Percentiles rank a stretch among this genome's conserved stretches.
Evolutionary conservation across 2,329 filamentous ascomycete genomes (phyloP).

Genomic region (Tolypocladium pustulatum): DNA sequence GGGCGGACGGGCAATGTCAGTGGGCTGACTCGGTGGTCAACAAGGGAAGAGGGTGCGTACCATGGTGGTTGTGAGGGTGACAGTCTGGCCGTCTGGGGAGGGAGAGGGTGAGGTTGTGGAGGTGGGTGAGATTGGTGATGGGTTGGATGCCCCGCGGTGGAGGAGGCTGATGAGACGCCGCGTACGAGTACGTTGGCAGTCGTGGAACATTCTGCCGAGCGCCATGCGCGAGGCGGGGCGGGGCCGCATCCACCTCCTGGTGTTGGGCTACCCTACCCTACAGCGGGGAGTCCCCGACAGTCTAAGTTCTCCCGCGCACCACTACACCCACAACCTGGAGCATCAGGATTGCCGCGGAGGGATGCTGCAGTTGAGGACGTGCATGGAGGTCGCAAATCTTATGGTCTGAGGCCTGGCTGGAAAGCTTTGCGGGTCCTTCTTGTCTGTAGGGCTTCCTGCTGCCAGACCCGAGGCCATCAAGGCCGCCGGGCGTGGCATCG

Average conservation of each 20-base stretch:
- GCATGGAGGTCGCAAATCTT: not conserved
- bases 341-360: too few relatives aligned
- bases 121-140: not conserved
- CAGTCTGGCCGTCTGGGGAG: not conserved
- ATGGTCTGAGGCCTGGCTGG: not conserved
- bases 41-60: too few relatives aligned
- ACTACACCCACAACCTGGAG: not conserved
- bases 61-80: not conserved
- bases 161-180: not conserved
- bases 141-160: not conserved
- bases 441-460: not conserved
- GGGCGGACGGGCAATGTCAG: not conserved
- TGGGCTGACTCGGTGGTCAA: too few relatives aligned
- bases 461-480: not conserved
- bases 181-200: not conserved
- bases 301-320: too few relatives aligned
- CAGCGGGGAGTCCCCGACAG: too few relatives aligned
- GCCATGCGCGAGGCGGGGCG: not conserved
- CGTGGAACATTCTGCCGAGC: not conserved
- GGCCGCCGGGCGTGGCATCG: not conserved
- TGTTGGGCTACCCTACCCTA: not conserved
- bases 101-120: not conserved
- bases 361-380: too few relatives aligned
- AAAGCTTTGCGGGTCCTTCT: not conserved
- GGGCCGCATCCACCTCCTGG: not conserved